These are phyloP conservation scores for Triticum dicoccoides DNA, from an alignment of 176 grass and related monocot genomes.

Conservation along the genomic window DNA sequence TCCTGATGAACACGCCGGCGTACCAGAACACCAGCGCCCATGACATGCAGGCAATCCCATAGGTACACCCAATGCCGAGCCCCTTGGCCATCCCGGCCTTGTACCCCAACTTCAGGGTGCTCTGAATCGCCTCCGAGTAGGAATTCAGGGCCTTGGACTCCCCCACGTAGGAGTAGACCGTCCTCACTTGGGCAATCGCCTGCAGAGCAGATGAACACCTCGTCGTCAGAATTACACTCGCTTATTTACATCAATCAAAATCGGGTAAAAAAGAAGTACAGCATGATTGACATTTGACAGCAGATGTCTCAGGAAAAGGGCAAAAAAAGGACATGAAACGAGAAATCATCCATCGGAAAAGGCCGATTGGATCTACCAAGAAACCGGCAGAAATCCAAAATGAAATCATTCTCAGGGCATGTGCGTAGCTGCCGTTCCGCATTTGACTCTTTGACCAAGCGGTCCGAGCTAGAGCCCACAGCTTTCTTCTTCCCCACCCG, in stretches of 20 bases:
- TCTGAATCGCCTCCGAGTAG: slow-evolving; percentile 70
- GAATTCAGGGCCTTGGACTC: slow-evolving; percentile 76
- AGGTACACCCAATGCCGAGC: slow-evolving; percentile 80
- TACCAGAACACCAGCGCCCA: slow-evolving; percentile 96
- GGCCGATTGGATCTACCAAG: slow-evolving; percentile 36
- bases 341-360: slow-evolving; percentile 23
- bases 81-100: slow-evolving; percentile 91
- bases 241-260: background rate
- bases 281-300: slow-evolving; percentile 13
- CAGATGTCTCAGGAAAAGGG: slow-evolving; percentile 27
- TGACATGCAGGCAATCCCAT: slow-evolving; percentile 91
- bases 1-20: slow-evolving; percentile 74
- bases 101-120: slow-evolving; percentile 83
- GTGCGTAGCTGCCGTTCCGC: slow-evolving; percentile 16
- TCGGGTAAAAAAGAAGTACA: background rate
- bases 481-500: background rate
- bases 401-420: slow-evolving; percentile 38
- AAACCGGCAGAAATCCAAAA: slow-evolving; percentile 37
- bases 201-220: slow-evolving; percentile 27
- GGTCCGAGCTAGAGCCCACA: slow-evolving; percentile 28
- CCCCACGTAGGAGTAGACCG: slow-evolving; percentile 83
- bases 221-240: slow-evolving; percentile 20
- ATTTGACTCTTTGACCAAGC: slow-evolving; percentile 45
- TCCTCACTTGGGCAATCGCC: slow-evolving; percentile 81
- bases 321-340: slow-evolving; percentile 33